Base-by-base conservation (phyloP, 1,284 basidiomycete species). In the Hypsizygus ulmarius region DNA sequence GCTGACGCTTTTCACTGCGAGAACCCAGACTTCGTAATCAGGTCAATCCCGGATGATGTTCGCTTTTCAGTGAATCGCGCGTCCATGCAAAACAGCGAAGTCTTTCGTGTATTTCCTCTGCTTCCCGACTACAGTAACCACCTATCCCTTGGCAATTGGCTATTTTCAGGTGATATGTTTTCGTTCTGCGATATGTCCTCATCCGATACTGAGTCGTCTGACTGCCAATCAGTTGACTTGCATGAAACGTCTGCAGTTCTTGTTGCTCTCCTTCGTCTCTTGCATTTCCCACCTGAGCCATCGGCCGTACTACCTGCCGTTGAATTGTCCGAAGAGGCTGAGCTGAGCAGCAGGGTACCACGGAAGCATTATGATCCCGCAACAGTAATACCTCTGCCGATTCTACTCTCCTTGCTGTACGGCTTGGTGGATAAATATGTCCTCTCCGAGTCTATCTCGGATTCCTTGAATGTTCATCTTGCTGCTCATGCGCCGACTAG, bases 381-480 rank as follows among this genome's bases (percentile, higher is more conserved):
- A 0, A 70, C 74, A 5, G 63, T 78, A 25, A 79, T 87, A 34
- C 84, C 84, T 1, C 70, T 83, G 11, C 84, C 84, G 12, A 58
- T 87, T 14, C 73, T 86, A 38, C 68, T 62, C 12, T 63, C 75
- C 4, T 54, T 71, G 19, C 65, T 86, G 49, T 72, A 81, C 57
- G 62, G 56, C 32, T 66, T 87, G 35, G 76, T 71, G 28, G 84
- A 87, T 63, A 87, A 87, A 60, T 87, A 86, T 59, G 67, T 67
- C 2, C 65, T 87, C 25, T 66, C 72, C 16, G 69, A 72, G 12
- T 53, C 69, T 4, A 68, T 77, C 39, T 59, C 69, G 35, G 57
- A 64, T 1, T 60, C 64, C 10, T 58, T 86, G 39, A 66, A 70
- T 45, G 63, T 64, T 14, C 84, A 86, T 61, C 63, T 87, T 8